Evolutionary conservation across 441 rosid genomes (phyloP).

Genomic region (Metrosideros polymorpha): DNA sequence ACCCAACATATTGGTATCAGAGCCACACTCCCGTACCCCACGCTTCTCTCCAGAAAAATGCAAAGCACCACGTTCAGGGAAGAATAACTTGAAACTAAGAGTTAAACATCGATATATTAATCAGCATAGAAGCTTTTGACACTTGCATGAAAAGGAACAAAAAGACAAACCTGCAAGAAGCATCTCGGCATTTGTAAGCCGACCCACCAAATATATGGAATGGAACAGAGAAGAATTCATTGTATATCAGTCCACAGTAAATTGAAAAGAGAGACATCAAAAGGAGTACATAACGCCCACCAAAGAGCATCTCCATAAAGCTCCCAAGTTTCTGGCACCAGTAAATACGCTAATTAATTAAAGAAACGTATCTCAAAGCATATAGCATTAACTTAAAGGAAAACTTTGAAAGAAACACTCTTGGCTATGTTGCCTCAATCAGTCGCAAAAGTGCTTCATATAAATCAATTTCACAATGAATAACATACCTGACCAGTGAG

Average conservation of each 20-base stretch:
- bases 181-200: slow-evolving; percentile 86
- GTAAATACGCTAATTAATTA: neutral
- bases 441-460: neutral
- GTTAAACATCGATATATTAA: neutral
- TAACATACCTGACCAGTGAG: slow-evolving; percentile 58
- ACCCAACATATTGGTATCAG: neutral
- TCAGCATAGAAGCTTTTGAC: neutral
- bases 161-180: slow-evolving; percentile 57
- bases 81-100: neutral
- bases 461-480: neutral
- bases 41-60: neutral
- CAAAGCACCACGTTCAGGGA: neutral
- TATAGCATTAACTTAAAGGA: neutral
- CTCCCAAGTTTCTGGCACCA: slow-evolving; percentile 85
- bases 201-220: slow-evolving; percentile 87
- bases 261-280: slow-evolving; percentile 89
- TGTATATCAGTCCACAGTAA: slow-evolving; percentile 94
- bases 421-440: neutral
- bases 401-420: neutral
- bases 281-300: slow-evolving; percentile 88
- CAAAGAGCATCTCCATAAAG: slow-evolving; percentile 97
- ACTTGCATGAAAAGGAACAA: neutral
- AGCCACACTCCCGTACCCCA: neutral
- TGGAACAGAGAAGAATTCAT: slow-evolving; percentile 94
- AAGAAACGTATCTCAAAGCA: neutral